Conservation (phyloP, 2,329 filamentous ascomycete genomes). For the Curvularia lunata region DNA sequence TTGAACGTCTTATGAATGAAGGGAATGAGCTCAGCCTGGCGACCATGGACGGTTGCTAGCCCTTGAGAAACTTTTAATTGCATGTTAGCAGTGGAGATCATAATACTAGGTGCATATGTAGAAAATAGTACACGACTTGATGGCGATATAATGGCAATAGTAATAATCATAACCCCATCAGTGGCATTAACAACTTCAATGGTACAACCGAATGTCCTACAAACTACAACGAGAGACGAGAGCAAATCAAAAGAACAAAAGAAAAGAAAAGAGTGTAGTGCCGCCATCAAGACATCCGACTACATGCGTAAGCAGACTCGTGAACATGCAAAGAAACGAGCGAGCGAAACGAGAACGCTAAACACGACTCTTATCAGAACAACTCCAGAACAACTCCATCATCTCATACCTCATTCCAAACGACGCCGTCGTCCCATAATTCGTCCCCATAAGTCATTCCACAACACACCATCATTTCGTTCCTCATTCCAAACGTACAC, state of each 20-base stretch:
- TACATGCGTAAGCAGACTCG: neutral
- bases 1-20: neutral
- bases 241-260: neutral
- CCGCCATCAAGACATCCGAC: neutral
- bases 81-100: too few relatives aligned
- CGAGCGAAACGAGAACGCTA: neutral
- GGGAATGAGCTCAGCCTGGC: too few relatives aligned
- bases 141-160: too few relatives aligned
- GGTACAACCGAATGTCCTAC: neutral
- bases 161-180: too few relatives aligned
- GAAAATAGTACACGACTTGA: too few relatives aligned
- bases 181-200: neutral
- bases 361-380: neutral
- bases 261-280: neutral
- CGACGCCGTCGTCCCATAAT: neutral
- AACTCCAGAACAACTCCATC: too few relatives aligned
- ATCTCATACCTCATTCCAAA: neutral
- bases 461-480: neutral
- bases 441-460: too few relatives aligned
- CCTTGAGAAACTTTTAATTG: too few relatives aligned
- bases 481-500: neutral
- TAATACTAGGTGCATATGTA: too few relatives aligned
- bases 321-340: neutral
- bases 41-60: too few relatives aligned
- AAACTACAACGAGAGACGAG: neutral